These are phyloP conservation scores for Colletotrichum chlorophyti DNA, from an alignment of 2,329 filamentous ascomycete genomes.

Conservation along the genomic window DNA sequence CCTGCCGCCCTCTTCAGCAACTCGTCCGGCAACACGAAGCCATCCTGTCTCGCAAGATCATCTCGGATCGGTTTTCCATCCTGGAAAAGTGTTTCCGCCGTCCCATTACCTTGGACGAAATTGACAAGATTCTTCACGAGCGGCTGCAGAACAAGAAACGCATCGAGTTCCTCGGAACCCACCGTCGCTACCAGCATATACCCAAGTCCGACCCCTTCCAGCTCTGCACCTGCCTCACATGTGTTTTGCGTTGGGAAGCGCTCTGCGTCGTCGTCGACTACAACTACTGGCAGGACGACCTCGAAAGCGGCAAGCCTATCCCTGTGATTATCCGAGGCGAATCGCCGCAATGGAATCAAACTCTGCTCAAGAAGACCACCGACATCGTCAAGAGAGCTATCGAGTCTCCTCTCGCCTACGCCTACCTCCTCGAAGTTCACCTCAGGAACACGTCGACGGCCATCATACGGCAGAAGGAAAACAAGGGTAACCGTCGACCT, in stretches of 20 bases:
- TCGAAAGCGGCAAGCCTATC: constrained; percentile 59
- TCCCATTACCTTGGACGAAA: constrained; percentile 50
- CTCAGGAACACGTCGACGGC: constrained; percentile 38
- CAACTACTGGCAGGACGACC: constrained; percentile 59
- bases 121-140: constrained; percentile 45
- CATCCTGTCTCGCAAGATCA: constrained; percentile 50
- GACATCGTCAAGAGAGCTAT: constrained; percentile 53
- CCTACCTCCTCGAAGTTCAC: constrained; percentile 42
- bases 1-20: constrained; percentile 46
- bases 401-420: constrained; percentile 55
- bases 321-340: constrained; percentile 57
- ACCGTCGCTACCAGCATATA: constrained; percentile 61
- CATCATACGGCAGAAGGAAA: constrained; percentile 48
- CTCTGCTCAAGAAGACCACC: constrained; percentile 51
- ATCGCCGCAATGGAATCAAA: constrained; percentile 55
- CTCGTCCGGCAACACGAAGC: constrained; percentile 53
- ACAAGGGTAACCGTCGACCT: constrained; percentile 53
- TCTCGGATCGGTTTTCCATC: constrained; percentile 54
- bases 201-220: constrained; percentile 48
- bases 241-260: constrained; percentile 62
- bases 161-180: constrained; percentile 50
- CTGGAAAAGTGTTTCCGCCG: constrained; percentile 58
- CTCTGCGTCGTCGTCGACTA: constrained; percentile 62
- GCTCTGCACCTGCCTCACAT: constrained; percentile 65
- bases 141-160: constrained; percentile 48